Evolutionary conservation across 2,329 filamentous ascomycete species (phyloP).

Genomic region (Cadophora luteo-olivacea): DNA sequence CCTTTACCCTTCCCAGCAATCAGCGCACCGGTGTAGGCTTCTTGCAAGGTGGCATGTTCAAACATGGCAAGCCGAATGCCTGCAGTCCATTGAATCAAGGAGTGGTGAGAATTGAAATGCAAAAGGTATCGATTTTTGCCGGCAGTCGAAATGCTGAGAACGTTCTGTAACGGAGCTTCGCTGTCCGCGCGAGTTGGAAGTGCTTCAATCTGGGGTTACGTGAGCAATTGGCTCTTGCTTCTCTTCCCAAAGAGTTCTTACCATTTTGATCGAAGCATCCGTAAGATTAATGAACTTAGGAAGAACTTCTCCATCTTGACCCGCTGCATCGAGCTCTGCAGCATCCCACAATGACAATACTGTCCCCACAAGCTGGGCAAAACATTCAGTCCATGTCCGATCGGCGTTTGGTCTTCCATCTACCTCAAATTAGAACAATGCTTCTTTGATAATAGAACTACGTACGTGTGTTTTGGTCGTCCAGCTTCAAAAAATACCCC

Average conservation of each 20-base stretch:
- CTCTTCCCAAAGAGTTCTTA: constrained; percentile 50
- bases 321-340: constrained; percentile 85
- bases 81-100: constrained; percentile 93
- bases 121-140: constrained; percentile 94
- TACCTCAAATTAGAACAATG: constrained; percentile 52
- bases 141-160: constrained; percentile 93
- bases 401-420: constrained; percentile 87
- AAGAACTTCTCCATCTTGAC: constrained; percentile 82
- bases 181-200: constrained; percentile 80
- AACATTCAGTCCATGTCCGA: constrained; percentile 94
- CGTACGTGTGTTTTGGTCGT: constrained; percentile 91
- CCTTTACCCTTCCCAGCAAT: constrained; percentile 92
- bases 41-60: constrained; percentile 90
- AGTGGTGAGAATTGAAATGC: constrained; percentile 95
- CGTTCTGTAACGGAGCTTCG: constrained; percentile 87
- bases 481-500: constrained; percentile 95
- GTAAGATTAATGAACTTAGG: constrained; percentile 96
- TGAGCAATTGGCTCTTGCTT: constrained; percentile 38
- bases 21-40: constrained; percentile 94
- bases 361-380: constrained; percentile 94
- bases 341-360: constrained; percentile 97
- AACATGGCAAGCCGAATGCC: constrained; percentile 93
- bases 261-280: constrained; percentile 98
- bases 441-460: constrained; percentile 38
- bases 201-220: constrained; percentile 73